Evolutionary conservation across 2,329 filamentous ascomycete genomes (phyloP), one percentile per base, ranked within the genome.

Genomic region (Colletotrichum chrysophilum): DNA sequence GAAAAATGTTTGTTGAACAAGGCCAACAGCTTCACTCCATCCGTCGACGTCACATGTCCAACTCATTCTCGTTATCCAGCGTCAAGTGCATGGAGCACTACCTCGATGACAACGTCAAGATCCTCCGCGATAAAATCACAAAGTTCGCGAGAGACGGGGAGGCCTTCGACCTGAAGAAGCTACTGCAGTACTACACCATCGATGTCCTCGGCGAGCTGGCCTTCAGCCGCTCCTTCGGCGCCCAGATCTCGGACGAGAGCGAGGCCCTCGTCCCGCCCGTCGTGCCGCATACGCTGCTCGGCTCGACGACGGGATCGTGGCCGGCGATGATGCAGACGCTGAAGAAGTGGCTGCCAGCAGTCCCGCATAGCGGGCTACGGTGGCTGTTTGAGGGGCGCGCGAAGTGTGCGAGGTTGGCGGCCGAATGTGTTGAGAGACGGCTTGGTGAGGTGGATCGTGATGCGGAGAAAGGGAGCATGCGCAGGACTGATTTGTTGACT

Each of bases 61-160:
- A 74, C 28, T 70, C 66, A 16, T 74, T 74, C 66, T 74, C 71
- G 3, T 28, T 70, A 5, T 56, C 66, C 6, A 74, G 74, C 61
- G 80, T 85, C 30, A 84, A 84, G 69, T 79, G 81, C 12, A 85
- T 85, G 84, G 83, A 85, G 64, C 72, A 78, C 30, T 79, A 82
- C 43, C 61, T 85, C 2, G 83, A 85, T 30, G 14, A 52, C 7
- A 82, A 84, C 72, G 81, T 84, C 28, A 69, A 64, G 12, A 79
- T 82, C 13, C 73, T 85, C 7, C 78, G 75, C 9, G 64, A 78
- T 2, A 81, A 79, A 65, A 78, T 83, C 21, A 32, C 65, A 2
- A 14, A 26, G 1, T 73, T 77, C 61, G 70, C 75, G 21, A 30
- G 55, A 6, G 60, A 55, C 2, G 71, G 77, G 2, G 36, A 79